phyloP scores from a whole-genome alignment of 257 asterid species.

The Solanum stenotomum region DNA sequence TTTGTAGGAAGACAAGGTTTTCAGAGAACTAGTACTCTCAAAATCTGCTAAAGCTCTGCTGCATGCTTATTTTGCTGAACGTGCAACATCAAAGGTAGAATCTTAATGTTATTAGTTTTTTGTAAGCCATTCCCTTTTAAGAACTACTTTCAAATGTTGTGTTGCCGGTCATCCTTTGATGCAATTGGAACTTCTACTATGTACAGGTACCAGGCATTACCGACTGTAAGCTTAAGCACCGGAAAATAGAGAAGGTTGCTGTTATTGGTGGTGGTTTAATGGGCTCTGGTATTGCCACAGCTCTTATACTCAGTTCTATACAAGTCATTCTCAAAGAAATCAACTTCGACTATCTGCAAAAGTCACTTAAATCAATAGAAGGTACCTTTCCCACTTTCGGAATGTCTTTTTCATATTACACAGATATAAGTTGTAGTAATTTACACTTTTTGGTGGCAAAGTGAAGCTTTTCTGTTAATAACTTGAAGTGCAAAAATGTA shows the following conservation, averaged over 20 bases:
- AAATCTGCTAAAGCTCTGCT: slow-evolving; percentile 41
- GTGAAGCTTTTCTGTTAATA: neutral
- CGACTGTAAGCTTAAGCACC: slow-evolving; percentile 22
- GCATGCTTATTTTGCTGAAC: slow-evolving; percentile 44
- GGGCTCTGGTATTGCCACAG: slow-evolving; percentile 29
- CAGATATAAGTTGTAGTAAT: neutral
- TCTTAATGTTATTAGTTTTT: neutral
- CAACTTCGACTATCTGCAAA: no score
- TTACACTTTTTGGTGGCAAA: neutral
- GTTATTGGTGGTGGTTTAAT: slow-evolving; percentile 37
- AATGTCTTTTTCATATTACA: neutral
- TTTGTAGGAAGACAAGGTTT: slow-evolving; percentile 42
- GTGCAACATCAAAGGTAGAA: slow-evolving; percentile 36
- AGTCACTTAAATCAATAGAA: neutral
- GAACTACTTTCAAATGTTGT: neutral
- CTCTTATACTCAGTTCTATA: slow-evolving; percentile 18
- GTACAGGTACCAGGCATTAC: slow-evolving; percentile 37
- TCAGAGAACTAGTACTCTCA: slow-evolving; percentile 44
- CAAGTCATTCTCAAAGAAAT: slow-evolving; percentile 33
- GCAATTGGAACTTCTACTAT: neutral
- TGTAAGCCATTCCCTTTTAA: neutral
- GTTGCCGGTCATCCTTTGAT: neutral
- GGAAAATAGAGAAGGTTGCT: slow-evolving; percentile 33
- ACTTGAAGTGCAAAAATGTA: neutral
- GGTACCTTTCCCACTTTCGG: neutral